These are phyloP conservation scores for Lagerstroemia speciosa DNA, from an alignment of 345 rosid species.

Conservation along the genomic window DNA sequence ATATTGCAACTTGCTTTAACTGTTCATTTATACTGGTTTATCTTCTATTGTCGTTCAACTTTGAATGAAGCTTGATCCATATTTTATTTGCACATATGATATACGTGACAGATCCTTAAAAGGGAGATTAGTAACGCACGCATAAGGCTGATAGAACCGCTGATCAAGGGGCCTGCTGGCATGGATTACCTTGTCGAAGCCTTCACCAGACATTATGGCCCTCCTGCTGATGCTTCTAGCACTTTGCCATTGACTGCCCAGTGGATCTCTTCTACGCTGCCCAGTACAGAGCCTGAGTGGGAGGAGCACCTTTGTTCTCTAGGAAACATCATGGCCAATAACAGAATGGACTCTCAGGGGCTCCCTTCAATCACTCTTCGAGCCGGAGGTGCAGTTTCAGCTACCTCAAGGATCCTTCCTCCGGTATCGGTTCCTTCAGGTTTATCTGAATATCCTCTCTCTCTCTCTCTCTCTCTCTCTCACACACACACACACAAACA, in stretches of 20 bases:
- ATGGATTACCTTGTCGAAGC: conserved; percentile 52
- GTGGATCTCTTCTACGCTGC: conserved; percentile 43
- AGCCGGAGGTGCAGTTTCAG: conserved; percentile 43
- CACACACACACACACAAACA: too few relatives aligned
- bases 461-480: not conserved
- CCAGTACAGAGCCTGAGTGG: not conserved
- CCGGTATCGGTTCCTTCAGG: conserved; percentile 1
- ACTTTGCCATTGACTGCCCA: conserved; percentile 37
- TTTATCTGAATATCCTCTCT: not conserved
- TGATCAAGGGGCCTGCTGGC: conserved; percentile 66
- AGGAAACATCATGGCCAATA: not conserved
- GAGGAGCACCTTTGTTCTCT: conserved; percentile 3
- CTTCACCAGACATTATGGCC: conserved; percentile 43
- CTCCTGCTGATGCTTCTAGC: conserved; percentile 31
- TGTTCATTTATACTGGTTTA: not conserved
- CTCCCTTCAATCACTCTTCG: conserved; percentile 43
- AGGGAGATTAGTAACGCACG: conserved; percentile 59
- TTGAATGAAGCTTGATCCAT: not conserved
- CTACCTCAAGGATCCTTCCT: conserved; percentile 12
- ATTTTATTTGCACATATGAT: not conserved
- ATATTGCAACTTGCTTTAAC: not conserved
- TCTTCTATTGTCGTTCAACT: not conserved
- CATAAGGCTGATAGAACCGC: conserved; percentile 52
- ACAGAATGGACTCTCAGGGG: conserved; percentile 23
- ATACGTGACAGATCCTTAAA: conserved; percentile 40